phyloP scores from a whole-genome alignment of 2,329 filamentous ascomycete genomes.

The Venturia asperata region DNA sequence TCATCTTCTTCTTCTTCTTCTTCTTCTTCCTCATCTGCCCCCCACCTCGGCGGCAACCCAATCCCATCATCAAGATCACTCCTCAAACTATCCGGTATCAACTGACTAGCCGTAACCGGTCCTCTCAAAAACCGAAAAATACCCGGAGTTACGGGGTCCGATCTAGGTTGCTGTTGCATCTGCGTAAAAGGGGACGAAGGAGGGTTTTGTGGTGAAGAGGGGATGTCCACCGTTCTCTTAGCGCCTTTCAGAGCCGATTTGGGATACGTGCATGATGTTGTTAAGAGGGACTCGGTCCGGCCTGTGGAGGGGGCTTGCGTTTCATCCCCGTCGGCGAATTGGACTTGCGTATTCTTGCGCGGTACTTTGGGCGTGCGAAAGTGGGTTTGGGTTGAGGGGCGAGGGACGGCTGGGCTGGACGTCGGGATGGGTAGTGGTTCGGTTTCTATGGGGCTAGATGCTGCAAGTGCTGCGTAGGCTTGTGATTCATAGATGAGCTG shows the following conservation, averaged over 20 bases:
- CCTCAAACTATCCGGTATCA: conserved; percentile 13
- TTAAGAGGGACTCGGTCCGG: not conserved
- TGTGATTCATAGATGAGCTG: conserved; percentile 14
- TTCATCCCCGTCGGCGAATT: not conserved
- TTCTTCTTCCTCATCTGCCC: not conserved
- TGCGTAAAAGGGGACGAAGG: not conserved
- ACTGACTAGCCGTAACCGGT: conserved; percentile 12
- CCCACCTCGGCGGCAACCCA: conserved; percentile 15
- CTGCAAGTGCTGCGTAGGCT: conserved; percentile 6
- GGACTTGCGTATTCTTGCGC: not conserved
- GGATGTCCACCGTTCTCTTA: not conserved
- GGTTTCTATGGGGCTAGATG: not conserved
- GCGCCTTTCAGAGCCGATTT: not conserved
- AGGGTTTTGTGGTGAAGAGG: not conserved
- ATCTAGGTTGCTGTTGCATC: not conserved
- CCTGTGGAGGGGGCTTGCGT: not conserved
- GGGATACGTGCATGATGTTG: not conserved
- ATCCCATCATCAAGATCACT: conserved; percentile 9
- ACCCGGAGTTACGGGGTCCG: not conserved
- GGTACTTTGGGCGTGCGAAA: not conserved
- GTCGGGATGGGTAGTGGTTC: not conserved
- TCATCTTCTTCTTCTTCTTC: conserved; percentile 2
- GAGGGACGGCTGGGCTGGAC: not conserved
- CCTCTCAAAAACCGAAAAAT: not conserved
- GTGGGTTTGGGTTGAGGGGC: not conserved